A percentile compares a stretch with the other conserved stretches of the same genome.
Evolutionary conservation across 2,329 filamentous ascomycete genomes (phyloP).

Genomic region (Fusarium domesticum): DNA sequence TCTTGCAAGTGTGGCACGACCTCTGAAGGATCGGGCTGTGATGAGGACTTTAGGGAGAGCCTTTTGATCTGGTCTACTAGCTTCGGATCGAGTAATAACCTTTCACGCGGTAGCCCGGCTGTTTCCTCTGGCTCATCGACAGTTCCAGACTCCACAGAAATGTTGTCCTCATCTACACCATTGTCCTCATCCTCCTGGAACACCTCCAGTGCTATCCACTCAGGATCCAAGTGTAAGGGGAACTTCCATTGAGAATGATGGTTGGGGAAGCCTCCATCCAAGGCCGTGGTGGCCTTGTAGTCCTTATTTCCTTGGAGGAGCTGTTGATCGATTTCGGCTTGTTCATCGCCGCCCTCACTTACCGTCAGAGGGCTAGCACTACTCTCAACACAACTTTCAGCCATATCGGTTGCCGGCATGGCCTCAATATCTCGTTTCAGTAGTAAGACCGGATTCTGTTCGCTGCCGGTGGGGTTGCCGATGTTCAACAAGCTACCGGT

Average conservation of each 20-base stretch:
- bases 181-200: slow-evolving; percentile 57
- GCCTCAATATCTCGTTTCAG: slow-evolving; percentile 31
- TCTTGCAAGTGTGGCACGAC: slow-evolving; percentile 1
- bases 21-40: slow-evolving; percentile 6
- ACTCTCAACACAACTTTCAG: slow-evolving; percentile 44
- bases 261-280: slow-evolving; percentile 2
- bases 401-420: slow-evolving; percentile 5
- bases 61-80: slow-evolving; percentile 42
- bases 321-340: slow-evolving; percentile 48
- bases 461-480: slow-evolving; percentile 49
- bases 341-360: slow-evolving; percentile 33
- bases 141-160: slow-evolving; percentile 41
- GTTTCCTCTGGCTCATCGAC: slow-evolving; percentile 30
- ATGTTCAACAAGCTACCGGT: slow-evolving; percentile 89
- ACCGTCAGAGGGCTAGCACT: neutral
- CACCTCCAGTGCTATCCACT: slow-evolving; percentile 90
- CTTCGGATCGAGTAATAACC: slow-evolving; percentile 36
- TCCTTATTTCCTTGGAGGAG: slow-evolving; percentile 29
- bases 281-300: neutral
- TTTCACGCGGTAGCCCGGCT: slow-evolving; percentile 10
- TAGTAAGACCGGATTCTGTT: slow-evolving; percentile 36
- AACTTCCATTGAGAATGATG: slow-evolving; percentile 37
- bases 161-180: slow-evolving; percentile 42
- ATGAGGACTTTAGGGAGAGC: slow-evolving; percentile 34
- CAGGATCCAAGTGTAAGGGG: slow-evolving; percentile 74